These are phyloP conservation scores for Amphicarpaea edgeworthii DNA, from an alignment of 306 rosid species.

Conservation along the genomic window DNA sequence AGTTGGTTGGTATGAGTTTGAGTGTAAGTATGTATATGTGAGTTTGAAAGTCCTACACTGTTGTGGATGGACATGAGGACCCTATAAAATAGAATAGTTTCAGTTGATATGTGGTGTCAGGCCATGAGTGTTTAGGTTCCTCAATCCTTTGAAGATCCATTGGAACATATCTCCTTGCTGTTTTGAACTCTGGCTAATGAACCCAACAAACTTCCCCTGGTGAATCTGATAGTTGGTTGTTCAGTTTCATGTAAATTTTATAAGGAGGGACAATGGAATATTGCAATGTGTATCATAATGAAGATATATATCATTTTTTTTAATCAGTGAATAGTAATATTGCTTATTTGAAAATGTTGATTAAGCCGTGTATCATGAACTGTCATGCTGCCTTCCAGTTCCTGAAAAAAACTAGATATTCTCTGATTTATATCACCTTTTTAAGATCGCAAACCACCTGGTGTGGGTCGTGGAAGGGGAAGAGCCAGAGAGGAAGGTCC, in stretches of 20 bases:
- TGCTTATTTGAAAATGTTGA: slow-evolving; percentile 10
- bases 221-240: slow-evolving; percentile 4
- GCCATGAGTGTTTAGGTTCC: background rate
- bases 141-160: background rate
- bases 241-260: slow-evolving; percentile 24
- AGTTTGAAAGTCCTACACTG: slow-evolving; percentile 6
- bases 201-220: background rate
- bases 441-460: slow-evolving; percentile 90
- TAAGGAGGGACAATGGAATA: background rate
- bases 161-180: background rate
- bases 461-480: slow-evolving; percentile 94
- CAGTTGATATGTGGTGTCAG: background rate
- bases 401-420: background rate
- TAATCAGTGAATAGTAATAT: slow-evolving; percentile 13
- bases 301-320: slow-evolving; percentile 24
- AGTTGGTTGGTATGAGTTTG: background rate
- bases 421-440: slow-evolving; percentile 32
- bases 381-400: slow-evolving; percentile 8
- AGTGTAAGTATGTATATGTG: slow-evolving; percentile 1
- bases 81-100: background rate
- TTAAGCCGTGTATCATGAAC: background rate
- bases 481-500: slow-evolving; percentile 84
- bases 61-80: background rate
- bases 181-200: background rate
- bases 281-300: background rate